Evolutionary conservation across 805 yeast species (phyloP).

Genomic region (Suhomyces emberorum): DNA sequence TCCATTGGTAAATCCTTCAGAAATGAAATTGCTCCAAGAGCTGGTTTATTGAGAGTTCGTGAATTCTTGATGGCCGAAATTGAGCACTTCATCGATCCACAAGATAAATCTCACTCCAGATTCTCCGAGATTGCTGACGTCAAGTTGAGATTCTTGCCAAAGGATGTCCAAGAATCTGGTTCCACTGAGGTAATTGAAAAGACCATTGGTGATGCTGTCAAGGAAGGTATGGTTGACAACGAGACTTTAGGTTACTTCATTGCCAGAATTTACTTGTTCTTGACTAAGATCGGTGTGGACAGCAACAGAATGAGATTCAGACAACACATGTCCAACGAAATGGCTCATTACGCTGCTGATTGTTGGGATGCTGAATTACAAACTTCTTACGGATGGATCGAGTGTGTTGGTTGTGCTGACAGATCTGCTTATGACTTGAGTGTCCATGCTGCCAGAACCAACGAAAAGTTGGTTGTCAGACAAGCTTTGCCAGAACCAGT

Average conservation of each 20-base stretch:
- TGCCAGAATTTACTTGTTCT: slow-evolving; percentile 86
- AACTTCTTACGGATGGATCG: slow-evolving; percentile 98
- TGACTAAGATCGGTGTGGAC: slow-evolving; percentile 88
- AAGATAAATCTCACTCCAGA: slow-evolving; percentile 75
- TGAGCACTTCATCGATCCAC: slow-evolving; percentile 97
- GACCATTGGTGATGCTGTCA: slow-evolving; percentile 89
- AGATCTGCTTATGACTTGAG: slow-evolving; percentile 96
- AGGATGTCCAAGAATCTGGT: slow-evolving; percentile 85
- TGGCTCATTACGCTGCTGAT: slow-evolving; percentile 99
- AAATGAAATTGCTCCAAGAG: slow-evolving; percentile 97
- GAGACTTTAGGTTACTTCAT: slow-evolving; percentile 96
- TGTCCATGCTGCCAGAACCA: slow-evolving; percentile 92
- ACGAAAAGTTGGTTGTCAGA: slow-evolving; percentile 93
- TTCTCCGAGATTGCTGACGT: slow-evolving; percentile 74
- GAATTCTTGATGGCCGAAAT: slow-evolving; percentile 99
- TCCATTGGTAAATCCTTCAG: slow-evolving; percentile 98
- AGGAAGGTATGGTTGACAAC: slow-evolving; percentile 85
- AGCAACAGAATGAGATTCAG: slow-evolving; percentile 83
- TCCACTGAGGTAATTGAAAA: slow-evolving; percentile 60
- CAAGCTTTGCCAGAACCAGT: slow-evolving; percentile 82
- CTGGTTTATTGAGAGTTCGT: slow-evolving; percentile 96
- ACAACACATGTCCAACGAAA: slow-evolving; percentile 97
- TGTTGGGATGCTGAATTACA: slow-evolving; percentile 99
- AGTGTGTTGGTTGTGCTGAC: slow-evolving; percentile 99
- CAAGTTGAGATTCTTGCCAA: slow-evolving; percentile 76